Percentiles rank a stretch among this genome's conserved stretches.
Conservation (phyloP, 1,139 yeast species). For the Candida sp. region DNA sequence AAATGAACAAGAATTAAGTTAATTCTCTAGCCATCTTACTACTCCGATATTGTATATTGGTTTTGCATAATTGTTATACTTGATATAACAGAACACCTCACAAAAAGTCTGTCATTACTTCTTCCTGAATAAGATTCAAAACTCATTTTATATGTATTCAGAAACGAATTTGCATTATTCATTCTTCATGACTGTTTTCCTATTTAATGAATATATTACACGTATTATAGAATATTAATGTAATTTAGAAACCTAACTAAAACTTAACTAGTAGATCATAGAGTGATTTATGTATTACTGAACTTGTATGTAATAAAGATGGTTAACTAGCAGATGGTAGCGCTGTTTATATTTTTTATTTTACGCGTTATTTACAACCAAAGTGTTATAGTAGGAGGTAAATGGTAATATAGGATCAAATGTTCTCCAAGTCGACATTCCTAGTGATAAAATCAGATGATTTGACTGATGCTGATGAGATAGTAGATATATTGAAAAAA, state of each 20-base stretch:
- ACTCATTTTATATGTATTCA: not conserved
- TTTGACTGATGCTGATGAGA: conserved; percentile 15
- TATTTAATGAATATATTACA: not conserved
- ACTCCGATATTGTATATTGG: not conserved
- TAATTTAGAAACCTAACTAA: not conserved
- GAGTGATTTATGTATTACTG: not conserved
- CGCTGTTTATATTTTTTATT: not conserved
- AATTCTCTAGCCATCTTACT: not conserved
- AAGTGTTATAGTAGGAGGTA: not conserved
- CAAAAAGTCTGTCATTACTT: not conserved
- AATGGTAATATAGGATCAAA: conserved; percentile 4
- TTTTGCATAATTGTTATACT: conserved; percentile 1
- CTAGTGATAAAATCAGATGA: conserved; percentile 36
- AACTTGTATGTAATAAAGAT: not conserved
- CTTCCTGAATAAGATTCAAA: not conserved
- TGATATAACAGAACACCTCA: no score
- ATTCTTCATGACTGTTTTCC: not conserved
- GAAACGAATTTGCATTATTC: not conserved
- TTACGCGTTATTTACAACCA: conserved; percentile 1
- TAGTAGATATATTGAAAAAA: conserved; percentile 16
- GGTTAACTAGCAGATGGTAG: not conserved
- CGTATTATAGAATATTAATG: not conserved
- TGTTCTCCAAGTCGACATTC: conserved; percentile 38
- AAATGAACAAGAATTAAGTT: conserved; percentile 2
- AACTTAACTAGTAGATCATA: not conserved